Conservation (phyloP, 1,284 basidiomycete species). For the Schizophyllum commune region DNA sequence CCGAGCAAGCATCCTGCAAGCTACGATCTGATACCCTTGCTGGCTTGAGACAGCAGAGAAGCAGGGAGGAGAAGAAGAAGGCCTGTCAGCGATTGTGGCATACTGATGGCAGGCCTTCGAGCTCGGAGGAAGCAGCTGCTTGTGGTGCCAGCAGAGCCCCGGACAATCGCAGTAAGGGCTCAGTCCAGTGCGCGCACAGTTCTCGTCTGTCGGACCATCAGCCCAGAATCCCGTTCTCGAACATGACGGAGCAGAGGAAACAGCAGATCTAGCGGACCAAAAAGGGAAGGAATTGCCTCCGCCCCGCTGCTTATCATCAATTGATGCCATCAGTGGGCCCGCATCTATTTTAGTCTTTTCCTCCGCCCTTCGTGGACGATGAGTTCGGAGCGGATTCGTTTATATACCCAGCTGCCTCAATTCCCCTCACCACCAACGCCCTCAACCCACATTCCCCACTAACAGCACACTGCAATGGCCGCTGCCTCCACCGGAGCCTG, state of each 20-base stretch:
- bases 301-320: not conserved
- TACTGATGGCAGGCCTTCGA: too few species aligned
- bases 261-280: not conserved
- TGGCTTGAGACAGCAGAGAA: not conserved
- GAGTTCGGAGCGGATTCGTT: not conserved
- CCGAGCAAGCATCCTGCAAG: not conserved
- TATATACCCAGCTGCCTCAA: not conserved
- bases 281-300: not conserved
- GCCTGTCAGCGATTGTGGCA: too few species aligned
- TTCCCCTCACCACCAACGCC: not conserved
- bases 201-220: not conserved
- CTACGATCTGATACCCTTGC: not conserved
- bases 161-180: too few species aligned
- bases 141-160: not conserved
- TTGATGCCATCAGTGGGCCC: not conserved
- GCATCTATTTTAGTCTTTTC: not conserved
- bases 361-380: not conserved
- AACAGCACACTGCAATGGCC: slow-evolving; percentile 17
- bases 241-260: not conserved
- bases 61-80: not conserved
- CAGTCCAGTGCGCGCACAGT: not conserved
- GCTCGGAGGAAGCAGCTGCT: too few species aligned
- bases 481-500: slow-evolving; percentile 10
- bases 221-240: not conserved
- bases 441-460: not conserved